Base-by-base conservation (phyloP, 768 basidiomycete genomes). In the Exsudoporus frostii region DNA sequence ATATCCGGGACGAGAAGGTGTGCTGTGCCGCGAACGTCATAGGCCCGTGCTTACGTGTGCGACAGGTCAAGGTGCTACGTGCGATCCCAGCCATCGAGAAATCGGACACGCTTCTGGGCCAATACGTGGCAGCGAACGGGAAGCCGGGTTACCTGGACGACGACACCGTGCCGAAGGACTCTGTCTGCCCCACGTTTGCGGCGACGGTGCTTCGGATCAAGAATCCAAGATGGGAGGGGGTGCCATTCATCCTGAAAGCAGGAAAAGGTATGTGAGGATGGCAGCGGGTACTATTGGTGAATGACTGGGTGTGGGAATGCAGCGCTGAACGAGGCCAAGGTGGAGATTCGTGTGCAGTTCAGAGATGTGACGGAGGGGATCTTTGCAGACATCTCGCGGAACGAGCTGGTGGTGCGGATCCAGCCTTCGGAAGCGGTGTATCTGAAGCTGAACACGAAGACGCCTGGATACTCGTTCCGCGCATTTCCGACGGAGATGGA, bases 121-220 rank as follows among this genome's bases (percentile, higher is more conserved):
- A 99, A 72, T 99, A 99, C 69, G 88, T 91, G 46, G 76, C 78
- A 33, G 87, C 88, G 25, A 84, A 90, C 61, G 90, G 87, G 54
- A 97, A 98, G 73, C 95, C 97, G n/a, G 96, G 96, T n/a, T 98
- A 99, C 71, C 84, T 97, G 53, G 96, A 99, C 58, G 96, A 99
- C 68, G 84, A 88, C 27, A 98, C 92, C 2, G 96, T 98, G 24
- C 96, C 96, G 34, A 92, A 82, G 67, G 83, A 83, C 66, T 98
- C 95, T 22, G 81, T 84, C 39, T 97, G 94, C 74, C 96, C 97
- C 7, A 99, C 96, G 5, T 99, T 86, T 65, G 95, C 96, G 44
- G 92, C 92, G 7, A 84, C 85, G 45, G 89, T 88, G 13, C 78
- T 98, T 22, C 89, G 84, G 84, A 92, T 99, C 70, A 80, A 97